phyloP scores from a whole-genome alignment of 345 rosid genomes.

The Litchi chinensis region DNA sequence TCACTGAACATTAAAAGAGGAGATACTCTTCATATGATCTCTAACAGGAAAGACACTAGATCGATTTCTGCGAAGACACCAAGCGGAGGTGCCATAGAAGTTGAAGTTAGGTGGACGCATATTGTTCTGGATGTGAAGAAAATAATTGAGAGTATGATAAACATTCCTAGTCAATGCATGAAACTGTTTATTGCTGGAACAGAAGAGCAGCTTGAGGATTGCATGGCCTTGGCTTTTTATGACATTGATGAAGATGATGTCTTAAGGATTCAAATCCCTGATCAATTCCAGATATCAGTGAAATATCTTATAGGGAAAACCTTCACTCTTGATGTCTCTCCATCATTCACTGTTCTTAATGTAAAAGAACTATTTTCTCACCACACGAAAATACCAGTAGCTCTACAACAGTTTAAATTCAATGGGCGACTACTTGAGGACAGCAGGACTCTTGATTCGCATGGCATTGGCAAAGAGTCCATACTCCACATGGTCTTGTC shows the following conservation, averaged over 20 bases:
- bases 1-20: background rate
- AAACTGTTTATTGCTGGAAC: background rate
- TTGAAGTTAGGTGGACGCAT: background rate
- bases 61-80: background rate
- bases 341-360: background rate
- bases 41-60: background rate
- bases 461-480: background rate
- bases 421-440: background rate
- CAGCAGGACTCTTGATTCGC: background rate
- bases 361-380: background rate
- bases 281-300: background rate
- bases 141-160: background rate
- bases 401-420: background rate
- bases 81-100: background rate
- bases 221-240: background rate
- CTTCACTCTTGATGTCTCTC: background rate
- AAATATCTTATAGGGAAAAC: background rate
- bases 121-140: background rate
- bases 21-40: background rate
- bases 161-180: background rate
- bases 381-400: background rate
- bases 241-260: background rate
- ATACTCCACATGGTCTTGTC: background rate
- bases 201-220: background rate
- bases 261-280: background rate